Evolutionary conservation across 495 filamentous ascomycete genomes (phyloP).

Genomic region (Talaromyces liani): DNA sequence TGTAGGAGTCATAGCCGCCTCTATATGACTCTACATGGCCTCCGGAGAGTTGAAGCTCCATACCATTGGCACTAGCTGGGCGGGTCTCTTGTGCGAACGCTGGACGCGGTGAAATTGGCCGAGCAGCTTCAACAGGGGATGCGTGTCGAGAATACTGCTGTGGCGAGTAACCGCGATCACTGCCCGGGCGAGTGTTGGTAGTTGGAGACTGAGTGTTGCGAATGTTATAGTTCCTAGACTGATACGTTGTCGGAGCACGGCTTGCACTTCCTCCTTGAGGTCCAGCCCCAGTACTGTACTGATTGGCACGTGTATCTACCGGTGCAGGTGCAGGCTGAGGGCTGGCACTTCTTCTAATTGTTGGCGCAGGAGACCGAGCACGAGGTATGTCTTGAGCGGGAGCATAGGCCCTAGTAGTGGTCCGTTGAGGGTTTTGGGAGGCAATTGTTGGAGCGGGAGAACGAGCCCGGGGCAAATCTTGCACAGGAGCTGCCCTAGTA

Average conservation of each 20-base stretch:
- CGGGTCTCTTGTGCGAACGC: constrained; percentile 53
- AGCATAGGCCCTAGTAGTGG: constrained; percentile 22
- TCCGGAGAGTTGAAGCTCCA: constrained; percentile 75
- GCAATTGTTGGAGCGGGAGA: no score
- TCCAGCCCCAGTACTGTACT: constrained; percentile 20
- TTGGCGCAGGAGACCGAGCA: constrained; percentile 36
- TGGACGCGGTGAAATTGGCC: constrained; percentile 52
- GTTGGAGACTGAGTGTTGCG: constrained; percentile 35
- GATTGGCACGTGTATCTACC: constrained; percentile 26
- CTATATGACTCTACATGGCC: constrained; percentile 39
- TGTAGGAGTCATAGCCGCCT: constrained; percentile 41
- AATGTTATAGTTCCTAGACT: constrained; percentile 33
- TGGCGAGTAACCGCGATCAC: constrained; percentile 47
- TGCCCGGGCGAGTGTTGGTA: constrained; percentile 7
- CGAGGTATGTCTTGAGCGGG: constrained; percentile 35
- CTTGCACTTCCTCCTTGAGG: constrained; percentile 17
- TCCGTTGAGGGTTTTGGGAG: constrained; percentile 23
- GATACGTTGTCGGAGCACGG: constrained; percentile 28
- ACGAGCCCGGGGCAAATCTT: no score
- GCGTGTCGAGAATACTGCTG: constrained; percentile 43
- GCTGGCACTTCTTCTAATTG: constrained; percentile 42
- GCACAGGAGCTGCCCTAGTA: no score
- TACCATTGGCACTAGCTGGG: constrained; percentile 60
- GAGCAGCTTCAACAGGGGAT: constrained; percentile 45
- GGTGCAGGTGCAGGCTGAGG: constrained; percentile 35